Evolutionary conservation across 352 stramenopile species (phyloP).

Genomic region (Hyaloperonospora arabidopsidis): DNA sequence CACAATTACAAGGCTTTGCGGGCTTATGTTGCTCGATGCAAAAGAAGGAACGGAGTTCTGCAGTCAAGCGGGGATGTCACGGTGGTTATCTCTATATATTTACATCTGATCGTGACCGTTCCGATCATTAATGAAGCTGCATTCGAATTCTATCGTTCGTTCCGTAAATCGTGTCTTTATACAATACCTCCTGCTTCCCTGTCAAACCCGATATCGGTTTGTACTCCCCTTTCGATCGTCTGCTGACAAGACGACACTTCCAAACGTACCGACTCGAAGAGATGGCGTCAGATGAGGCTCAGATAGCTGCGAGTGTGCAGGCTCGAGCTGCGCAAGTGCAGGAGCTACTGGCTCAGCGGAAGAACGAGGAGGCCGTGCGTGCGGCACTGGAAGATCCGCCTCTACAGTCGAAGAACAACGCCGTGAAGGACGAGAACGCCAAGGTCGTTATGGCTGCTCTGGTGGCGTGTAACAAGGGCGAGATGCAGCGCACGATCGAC

Average conservation of each 20-base stretch:
- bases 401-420: constrained; percentile 50
- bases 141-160: too few species aligned
- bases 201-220: constrained; percentile 21
- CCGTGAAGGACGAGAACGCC: constrained; percentile 66
- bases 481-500: constrained; percentile 79
- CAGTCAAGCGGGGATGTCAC: too few species aligned
- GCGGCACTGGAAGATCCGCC: constrained; percentile 68
- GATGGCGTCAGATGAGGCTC: constrained; percentile 56
- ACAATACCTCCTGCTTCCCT: neutral
- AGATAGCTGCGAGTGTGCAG: constrained; percentile 47
- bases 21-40: neutral
- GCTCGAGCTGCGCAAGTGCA: constrained; percentile 58
- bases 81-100: too few species aligned
- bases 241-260: neutral
- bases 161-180: too few species aligned
- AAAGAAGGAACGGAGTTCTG: too few species aligned
- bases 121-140: too few species aligned
- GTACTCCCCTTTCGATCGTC: neutral
- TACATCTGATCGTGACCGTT: too few species aligned
- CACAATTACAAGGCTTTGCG: neutral
- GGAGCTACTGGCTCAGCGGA: constrained; percentile 61
- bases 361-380: constrained; percentile 74
- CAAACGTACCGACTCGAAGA: constrained; percentile 2
- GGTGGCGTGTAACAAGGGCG: constrained; percentile 80
- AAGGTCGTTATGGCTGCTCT: constrained; percentile 70